Evolutionary conservation across 352 stramenopile species (phyloP), one percentile per base, ranked within the genome.

Genomic region (Pythium periplocum): DNA sequence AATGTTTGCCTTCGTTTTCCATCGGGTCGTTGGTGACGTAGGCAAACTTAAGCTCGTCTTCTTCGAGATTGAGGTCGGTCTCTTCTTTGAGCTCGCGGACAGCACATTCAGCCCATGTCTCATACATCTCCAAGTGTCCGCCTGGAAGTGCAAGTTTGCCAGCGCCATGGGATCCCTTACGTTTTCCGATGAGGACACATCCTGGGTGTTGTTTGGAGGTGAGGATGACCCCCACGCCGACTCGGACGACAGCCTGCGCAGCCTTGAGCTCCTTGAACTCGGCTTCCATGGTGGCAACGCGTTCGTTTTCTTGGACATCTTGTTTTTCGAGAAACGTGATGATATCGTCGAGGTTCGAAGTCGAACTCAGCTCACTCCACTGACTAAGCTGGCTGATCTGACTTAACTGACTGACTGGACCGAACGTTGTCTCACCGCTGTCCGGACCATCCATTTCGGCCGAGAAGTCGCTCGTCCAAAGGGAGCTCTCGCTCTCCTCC

Each of bases 11-110:
- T 55, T 91, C 77, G 51, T 87, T 69, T 55, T 86, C 66, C 80
- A 91, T 93, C 5, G 71, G 71, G 60, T 93, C 83, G 62, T 93
- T 93, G 7, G 83, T 93, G 46, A 87, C 78, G 45, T 83, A 86
- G 12, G 77, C 71, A 51, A 93, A 87, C 48, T 51, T 71, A 36
- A 68, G 38, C 32, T 66, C 41, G 1, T 3, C 61, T 39, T 59
- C 57, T 9, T 68, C 63, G 40, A 93, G 48, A 46, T 90, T 73
- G 33, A 93, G 51, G 55, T 90, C 76, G 17, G 81, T 90, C 54
- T 93, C 83, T 45, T 93, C 83, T 53, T 92, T 92, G 39, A 92
- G 68, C 61, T 93, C 81, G 38, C 83, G 81, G 12, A 87, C 55
- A 4, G 83, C 83, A 42, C 83, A 93, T 48, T 90, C 71, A 48